Base-by-base conservation (phyloP, 345 rosid genomes). In the Draba incana region DNA sequence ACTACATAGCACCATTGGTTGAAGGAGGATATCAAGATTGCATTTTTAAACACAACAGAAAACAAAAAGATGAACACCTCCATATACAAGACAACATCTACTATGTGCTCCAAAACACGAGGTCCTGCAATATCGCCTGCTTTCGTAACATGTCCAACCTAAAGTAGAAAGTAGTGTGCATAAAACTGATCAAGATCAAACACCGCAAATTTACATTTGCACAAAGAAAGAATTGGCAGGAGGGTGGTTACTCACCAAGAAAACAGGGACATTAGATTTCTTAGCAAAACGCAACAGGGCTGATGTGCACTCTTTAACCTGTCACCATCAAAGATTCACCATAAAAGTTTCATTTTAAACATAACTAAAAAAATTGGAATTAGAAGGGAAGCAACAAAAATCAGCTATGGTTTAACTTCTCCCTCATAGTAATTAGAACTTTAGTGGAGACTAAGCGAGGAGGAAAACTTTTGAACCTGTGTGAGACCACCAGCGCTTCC, bases 41-140 rank as follows among this genome's bases (percentile, higher is more conserved):
- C 72, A 51, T 43, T 43, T 41, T 16, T 12, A 35, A 68, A 62
- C 35, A 59, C 31, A 61, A 57, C 63, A 51, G 9, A 67, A 75
- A 68, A 53, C 20, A 77, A 45, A 53, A 76, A 67, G 80, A 70
- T 77, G 83, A 92, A 57, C 51, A 93, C 98, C 86, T 93, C 97
- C 85, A 93, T 69, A 71, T 93, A 90, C 70, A 93, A 77, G 77
- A 93, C 98, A 43, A 87, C 94, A 81, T 93, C 98, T 62, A 93
- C 98, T 57, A 93, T 90, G 80, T 93, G 98, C 88, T 93, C 98
- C 86, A 93, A 84, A 70, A 88, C 86, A 38, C 92, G 96, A 68
- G 98, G 98, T 78, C 98, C 98, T 31, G 98, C 98, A 58, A 93
- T 88, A 54, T 90, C 98, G 27, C 98, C 98, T 1, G 90, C 61